These are phyloP conservation scores for Candida montana DNA, from an alignment of 805 yeast genomes.

Conservation along the genomic window DNA sequence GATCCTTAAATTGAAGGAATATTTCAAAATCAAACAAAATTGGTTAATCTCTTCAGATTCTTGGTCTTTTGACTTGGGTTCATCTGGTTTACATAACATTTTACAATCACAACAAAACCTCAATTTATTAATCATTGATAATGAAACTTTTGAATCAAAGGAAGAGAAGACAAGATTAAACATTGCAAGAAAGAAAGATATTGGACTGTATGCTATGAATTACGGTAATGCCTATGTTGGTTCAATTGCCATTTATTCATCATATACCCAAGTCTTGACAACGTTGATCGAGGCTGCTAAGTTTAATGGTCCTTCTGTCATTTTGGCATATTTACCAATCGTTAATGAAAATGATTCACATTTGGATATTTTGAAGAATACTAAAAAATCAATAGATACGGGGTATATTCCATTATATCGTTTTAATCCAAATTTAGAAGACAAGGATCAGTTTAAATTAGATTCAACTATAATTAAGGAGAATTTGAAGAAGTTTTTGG, in stretches of 20 bases:
- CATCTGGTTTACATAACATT: slow-evolving; percentile 85
- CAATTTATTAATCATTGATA: slow-evolving; percentile 82
- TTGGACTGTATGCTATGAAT: slow-evolving; percentile 93
- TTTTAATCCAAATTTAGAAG: slow-evolving; percentile 60
- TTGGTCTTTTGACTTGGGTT: slow-evolving; percentile 91
- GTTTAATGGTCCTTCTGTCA: slow-evolving; percentile 85
- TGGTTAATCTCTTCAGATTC: slow-evolving; percentile 95
- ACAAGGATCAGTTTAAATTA: slow-evolving; percentile 58
- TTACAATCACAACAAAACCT: slow-evolving; percentile 69
- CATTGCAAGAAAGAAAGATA: slow-evolving; percentile 73
- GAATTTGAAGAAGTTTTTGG: slow-evolving; percentile 73
- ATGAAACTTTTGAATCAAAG: slow-evolving; percentile 58
- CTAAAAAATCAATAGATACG: slow-evolving; percentile 82
- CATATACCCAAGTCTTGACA: slow-evolving; percentile 88
- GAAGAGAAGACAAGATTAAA: slow-evolving; percentile 22
- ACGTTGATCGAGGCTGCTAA: slow-evolving; percentile 87
- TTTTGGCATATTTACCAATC: slow-evolving; percentile 86
- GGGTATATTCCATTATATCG: slow-evolving; percentile 98
- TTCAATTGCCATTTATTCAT: slow-evolving; percentile 87
- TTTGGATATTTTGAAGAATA: slow-evolving; percentile 72
- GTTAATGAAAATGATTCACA: slow-evolving; percentile 59
- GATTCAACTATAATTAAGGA: slow-evolving; percentile 81
- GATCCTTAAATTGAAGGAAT: slow-evolving; percentile 41
- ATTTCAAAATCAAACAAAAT: slow-evolving; percentile 43
- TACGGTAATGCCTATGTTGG: slow-evolving; percentile 88